Conservation (phyloP, 257 asterid genomes). For the Petunia secreta region DNA sequence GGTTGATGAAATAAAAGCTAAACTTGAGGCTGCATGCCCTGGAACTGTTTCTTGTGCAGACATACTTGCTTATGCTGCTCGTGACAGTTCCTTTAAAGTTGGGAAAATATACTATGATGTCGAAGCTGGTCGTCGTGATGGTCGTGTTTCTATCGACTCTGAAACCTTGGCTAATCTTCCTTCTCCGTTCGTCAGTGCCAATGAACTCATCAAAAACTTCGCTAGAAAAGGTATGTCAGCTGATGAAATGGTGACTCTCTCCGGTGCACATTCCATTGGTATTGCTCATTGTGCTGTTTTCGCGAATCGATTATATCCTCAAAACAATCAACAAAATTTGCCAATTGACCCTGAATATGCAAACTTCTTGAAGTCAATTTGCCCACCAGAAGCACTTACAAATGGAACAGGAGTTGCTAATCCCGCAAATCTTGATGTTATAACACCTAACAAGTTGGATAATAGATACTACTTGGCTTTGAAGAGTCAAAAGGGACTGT, state of each 20-base stretch:
- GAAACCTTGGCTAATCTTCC: conserved; percentile 28
- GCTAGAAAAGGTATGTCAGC: conserved; percentile 25
- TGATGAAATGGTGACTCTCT: conserved; percentile 31
- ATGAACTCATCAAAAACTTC: background rate
- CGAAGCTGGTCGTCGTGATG: conserved; percentile 26
- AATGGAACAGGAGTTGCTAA: background rate
- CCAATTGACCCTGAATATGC: conserved; percentile 21
- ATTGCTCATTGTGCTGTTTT: conserved; percentile 27
- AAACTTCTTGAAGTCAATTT: background rate
- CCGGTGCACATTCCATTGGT: conserved; percentile 34
- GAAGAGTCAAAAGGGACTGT: conserved; percentile 20
- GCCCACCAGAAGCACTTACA: background rate
- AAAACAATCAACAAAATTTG: conserved; percentile 4
- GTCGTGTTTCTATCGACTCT: background rate
- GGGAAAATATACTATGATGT: background rate
- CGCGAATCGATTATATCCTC: background rate
- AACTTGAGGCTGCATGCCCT: background rate
- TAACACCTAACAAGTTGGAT: conserved; percentile 13
- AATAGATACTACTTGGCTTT: conserved; percentile 22
- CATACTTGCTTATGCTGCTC: background rate
- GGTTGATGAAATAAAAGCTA: background rate
- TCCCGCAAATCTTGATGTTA: conserved; percentile 24
- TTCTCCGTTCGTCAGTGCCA: background rate
- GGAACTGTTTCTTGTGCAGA: background rate
- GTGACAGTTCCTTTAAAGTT: background rate